Percentiles rank a stretch among this genome's conserved stretches.
These are phyloP conservation scores for Spirogloea muscicola DNA, from an alignment of 139 green algal genomes.

Conservation along the genomic window DNA sequence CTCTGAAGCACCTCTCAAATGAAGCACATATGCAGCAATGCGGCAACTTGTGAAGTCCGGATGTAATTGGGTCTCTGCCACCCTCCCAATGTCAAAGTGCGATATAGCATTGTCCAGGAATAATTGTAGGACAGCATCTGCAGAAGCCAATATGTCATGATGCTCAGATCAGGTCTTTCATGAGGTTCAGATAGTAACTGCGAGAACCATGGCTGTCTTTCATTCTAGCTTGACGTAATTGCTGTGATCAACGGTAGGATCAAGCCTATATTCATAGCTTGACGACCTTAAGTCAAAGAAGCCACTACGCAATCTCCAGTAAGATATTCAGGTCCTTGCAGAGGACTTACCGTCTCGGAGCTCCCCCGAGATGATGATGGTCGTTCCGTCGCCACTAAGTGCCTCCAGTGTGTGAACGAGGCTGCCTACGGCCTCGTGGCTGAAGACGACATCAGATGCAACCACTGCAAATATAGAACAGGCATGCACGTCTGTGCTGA, in stretches of 20 bases:
- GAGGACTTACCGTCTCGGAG: slow-evolving; percentile 21
- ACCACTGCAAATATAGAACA: slow-evolving; percentile 14
- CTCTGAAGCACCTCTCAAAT: no score
- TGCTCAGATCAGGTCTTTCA: background rate
- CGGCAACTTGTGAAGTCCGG: slow-evolving; percentile 11
- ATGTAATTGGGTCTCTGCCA: background rate
- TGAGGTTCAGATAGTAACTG: background rate
- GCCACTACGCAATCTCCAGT: background rate
- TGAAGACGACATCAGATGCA: slow-evolving; percentile 23
- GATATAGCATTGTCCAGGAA: slow-evolving; percentile 16
- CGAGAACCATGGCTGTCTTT: background rate
- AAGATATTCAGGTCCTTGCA: background rate
- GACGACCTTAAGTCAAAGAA: background rate
- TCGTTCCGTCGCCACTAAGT: background rate
- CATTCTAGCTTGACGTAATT: no score
- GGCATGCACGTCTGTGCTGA: no score
- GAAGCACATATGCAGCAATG: slow-evolving; percentile 24
- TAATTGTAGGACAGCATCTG: slow-evolving; percentile 17
- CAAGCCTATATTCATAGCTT: background rate
- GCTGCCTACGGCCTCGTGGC: background rate
- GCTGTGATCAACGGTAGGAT: no score
- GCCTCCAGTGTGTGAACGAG: background rate
- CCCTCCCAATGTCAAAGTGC: slow-evolving; percentile 8
- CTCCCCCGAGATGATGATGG: slow-evolving; percentile 8
- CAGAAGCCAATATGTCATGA: background rate